Evolutionary conservation across 306 rosid genomes (phyloP).

Genomic region (Cicer judaicum): DNA sequence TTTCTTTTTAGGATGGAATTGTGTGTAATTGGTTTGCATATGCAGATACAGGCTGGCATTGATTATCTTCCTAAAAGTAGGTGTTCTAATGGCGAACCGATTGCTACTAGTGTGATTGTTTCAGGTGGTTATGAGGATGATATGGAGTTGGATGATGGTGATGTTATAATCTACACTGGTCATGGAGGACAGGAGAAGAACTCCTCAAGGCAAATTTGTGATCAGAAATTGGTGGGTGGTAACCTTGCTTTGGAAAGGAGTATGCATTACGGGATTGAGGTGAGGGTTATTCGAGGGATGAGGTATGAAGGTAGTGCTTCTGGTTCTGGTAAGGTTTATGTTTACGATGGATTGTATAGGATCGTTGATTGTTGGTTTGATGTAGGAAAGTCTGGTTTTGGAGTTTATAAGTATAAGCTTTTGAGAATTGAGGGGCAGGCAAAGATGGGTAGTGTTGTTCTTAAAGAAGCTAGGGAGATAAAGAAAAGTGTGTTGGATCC

Average conservation of each 20-base stretch:
- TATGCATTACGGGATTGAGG: constrained; percentile 85
- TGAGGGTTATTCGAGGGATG: constrained; percentile 87
- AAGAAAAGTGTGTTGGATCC: constrained; percentile 47
- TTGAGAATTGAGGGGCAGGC: constrained; percentile 78
- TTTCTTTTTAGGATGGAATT: constrained; percentile 85
- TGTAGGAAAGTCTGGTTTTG: constrained; percentile 93
- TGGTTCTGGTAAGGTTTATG: constrained; percentile 68
- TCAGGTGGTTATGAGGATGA: constrained; percentile 98
- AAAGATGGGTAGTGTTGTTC: constrained; percentile 78
- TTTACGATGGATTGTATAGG: constrained; percentile 87
- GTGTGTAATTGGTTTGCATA: constrained; percentile 83
- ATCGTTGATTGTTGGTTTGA: constrained; percentile 83
- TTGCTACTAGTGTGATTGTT: constrained; percentile 88
- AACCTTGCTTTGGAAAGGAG: constrained; percentile 95
- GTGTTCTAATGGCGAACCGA: constrained; percentile 85
- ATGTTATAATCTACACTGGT: constrained; percentile 77
- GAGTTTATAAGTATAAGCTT: constrained; percentile 88
- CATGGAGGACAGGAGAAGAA: constrained; percentile 94
- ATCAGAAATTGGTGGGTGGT: constrained; percentile 87
- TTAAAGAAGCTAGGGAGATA: constrained; percentile 65
- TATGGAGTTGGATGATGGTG: constrained; percentile 77
- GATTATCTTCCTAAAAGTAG: constrained; percentile 80
- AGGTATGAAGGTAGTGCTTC: constrained; percentile 60
- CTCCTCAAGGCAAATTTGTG: constrained; percentile 61
- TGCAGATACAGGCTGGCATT: constrained; percentile 90